phyloP scores from a whole-genome alignment of 1,139 yeast genomes.

The Protomyces inundatus region DNA sequence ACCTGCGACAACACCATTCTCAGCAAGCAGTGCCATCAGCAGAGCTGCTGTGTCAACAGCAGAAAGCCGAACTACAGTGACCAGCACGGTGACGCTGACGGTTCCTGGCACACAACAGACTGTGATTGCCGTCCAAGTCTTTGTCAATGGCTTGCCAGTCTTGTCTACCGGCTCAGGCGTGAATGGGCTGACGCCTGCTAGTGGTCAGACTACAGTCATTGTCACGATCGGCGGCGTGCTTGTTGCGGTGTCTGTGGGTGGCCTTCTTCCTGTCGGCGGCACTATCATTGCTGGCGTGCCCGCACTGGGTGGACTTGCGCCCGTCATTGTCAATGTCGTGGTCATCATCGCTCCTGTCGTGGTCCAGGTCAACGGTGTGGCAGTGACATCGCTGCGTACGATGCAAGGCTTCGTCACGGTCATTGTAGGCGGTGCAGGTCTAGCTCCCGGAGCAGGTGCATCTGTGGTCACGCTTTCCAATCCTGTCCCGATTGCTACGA shows the following conservation, averaged over 20 bases:
- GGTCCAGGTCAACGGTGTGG: not conserved
- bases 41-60: not conserved
- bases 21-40: not conserved
- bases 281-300: not conserved
- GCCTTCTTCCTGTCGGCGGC: not conserved
- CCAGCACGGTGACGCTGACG: not conserved
- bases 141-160: not conserved
- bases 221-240: not conserved
- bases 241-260: not conserved
- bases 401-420: not conserved
- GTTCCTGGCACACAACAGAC: not conserved
- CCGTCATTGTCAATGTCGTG: not conserved
- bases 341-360: not conserved
- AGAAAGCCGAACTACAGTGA: not conserved
- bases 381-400: not conserved
- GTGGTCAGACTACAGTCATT: not conserved
- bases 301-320: not conserved
- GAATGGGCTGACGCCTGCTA: not conserved
- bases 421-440: not conserved
- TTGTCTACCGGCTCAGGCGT: not conserved
- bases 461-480: not conserved
- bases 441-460: not conserved
- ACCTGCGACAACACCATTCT: not conserved
- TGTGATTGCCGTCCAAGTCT: not conserved
- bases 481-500: not conserved